A percentile compares a stretch with the other conserved stretches of the same genome.
phyloP scores from a whole-genome alignment of 2,329 filamentous ascomycete species.

The Leptographium flavum region DNA sequence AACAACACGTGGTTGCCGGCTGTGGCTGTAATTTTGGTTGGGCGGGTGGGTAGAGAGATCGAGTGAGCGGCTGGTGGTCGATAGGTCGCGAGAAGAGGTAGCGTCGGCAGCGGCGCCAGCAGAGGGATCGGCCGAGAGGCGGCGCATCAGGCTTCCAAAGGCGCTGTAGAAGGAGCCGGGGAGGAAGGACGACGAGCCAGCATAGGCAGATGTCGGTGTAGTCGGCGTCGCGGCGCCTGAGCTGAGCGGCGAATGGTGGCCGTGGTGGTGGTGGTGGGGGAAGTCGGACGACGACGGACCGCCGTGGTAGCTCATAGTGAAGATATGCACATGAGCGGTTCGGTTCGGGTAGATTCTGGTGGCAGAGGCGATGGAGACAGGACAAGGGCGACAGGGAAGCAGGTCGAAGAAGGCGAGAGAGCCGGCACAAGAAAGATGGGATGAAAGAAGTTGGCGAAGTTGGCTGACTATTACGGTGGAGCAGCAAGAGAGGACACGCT shows the following conservation, averaged over 20 bases:
- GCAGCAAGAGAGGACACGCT: background rate
- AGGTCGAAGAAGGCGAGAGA: background rate
- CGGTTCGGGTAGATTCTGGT: background rate
- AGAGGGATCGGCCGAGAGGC: slow-evolving; percentile 40
- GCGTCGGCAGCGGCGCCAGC: slow-evolving; percentile 14
- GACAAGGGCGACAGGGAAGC: background rate
- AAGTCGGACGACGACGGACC: background rate
- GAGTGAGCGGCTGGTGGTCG: slow-evolving; percentile 7
- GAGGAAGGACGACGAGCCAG: slow-evolving; percentile 17
- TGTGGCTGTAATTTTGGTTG: background rate
- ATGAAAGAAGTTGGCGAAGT: background rate
- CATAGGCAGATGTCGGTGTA: slow-evolving; percentile 14
- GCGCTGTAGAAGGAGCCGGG: slow-evolving; percentile 23
- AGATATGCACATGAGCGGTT: background rate
- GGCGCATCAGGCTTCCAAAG: slow-evolving; percentile 52
- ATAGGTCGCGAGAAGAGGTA: slow-evolving; percentile 6
- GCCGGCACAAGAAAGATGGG: background rate
- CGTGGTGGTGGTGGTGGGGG: background rate
- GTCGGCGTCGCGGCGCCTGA: slow-evolving; percentile 9
- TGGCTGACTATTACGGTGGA: slow-evolving; percentile 1
- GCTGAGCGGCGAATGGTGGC: slow-evolving; percentile 3
- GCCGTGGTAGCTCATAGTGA: slow-evolving; percentile 1
- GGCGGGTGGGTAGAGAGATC: slow-evolving; percentile 2
- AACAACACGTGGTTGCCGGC: no score
- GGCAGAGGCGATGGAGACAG: background rate